Evolutionary conservation across 176 grass and related monocot genomes (phyloP), one percentile per base, ranked within the genome.

Genomic region (Triticum turgidum): DNA sequence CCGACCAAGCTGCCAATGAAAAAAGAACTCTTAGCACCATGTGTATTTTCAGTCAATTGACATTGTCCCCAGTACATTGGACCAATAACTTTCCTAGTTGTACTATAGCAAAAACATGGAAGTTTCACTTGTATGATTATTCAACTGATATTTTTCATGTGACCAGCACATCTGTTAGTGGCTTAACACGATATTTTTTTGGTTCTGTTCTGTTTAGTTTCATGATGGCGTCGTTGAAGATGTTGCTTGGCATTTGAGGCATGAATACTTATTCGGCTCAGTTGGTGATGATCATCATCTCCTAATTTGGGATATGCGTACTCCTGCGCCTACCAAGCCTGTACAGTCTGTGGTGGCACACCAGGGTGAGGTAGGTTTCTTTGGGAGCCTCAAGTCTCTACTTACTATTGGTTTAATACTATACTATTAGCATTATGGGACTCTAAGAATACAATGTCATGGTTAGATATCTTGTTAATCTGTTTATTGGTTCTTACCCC

Each of bases 141-240:
- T 47, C 44, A 47, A 47, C 44, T 47, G 44, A 47, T 47, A 47
- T 3, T 47, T 47, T 12, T 47, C 44, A 47, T 47, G 11, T 76
- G 59, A 65, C 12, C 25, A 15, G 30, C 27, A 64, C 56, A 65
- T 76, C 30, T 76, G 37, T 30, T 44, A 37, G 39, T 87, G 11
- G n/a, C 42, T 82, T 64, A 69, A 62, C 83, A 81, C 20, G n/a
- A 69, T 69, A 80, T 44, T 52, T 15, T 21, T 84, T 86, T 1
- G 9, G 5, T 83, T 94, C 59, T 88, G 54, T 9, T 52, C n/a
- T 90, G 66, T 37, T 49, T 87, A 99, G 97, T 82, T 82, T 85
- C 97, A 99, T 89, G 94, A 94, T 80, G 97, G 97, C 20, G 94
- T 96, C 0, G 97, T 99, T 72, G 97, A 96, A 91, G 97, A 99